Base-by-base conservation (phyloP, 2,329 filamentous ascomycete genomes). In the Alternaria panax region DNA sequence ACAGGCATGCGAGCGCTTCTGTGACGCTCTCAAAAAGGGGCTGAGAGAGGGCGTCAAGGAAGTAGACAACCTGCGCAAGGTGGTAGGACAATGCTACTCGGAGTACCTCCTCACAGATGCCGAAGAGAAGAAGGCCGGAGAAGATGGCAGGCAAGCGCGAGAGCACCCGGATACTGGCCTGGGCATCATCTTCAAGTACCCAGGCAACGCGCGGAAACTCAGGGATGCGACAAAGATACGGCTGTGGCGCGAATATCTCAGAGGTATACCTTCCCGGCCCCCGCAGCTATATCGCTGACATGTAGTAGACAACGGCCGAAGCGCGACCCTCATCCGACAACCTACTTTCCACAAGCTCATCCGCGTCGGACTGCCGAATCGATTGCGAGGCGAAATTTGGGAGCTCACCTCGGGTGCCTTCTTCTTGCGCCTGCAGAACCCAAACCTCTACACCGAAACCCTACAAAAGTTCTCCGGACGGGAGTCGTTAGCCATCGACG, bases 291-390 rank as follows among this genome's bases (percentile, higher is more conserved):
- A 12, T n/a, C 46, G 20, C 64, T 72, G 54, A 75, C 64, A 60
- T 20, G 27, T 4, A 7, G 27, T 38, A 62, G 95, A 98, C 75
- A 98, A 98, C 74, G 95, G 95, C 51, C 89, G 95, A 57, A 98
- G 97, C 79, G 87, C 91, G 54, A 98, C 93, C 1, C 81, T 99
- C 52, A 90, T 99, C 59, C 91, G 95, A 57, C 95, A 99, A 75
- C 94, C 95, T 4, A 98, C 95, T 25, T 98, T 98, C 72, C 95
- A 98, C 81, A 97, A 98, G 78, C 87, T 99, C 50, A 97, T 99
- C 65, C 88, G 95, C 53, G 95, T 99, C 65, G 95, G 95, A 64
- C 83, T 99, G 60, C 95, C 95, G 0, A 99, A 99, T 78, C 87
- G 95, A 46, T 83, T 99, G 48, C 86, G 95, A 64, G 95, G 95